Conservation (phyloP, 2,329 filamentous ascomycete species). For the Trichophyton simii region DNA sequence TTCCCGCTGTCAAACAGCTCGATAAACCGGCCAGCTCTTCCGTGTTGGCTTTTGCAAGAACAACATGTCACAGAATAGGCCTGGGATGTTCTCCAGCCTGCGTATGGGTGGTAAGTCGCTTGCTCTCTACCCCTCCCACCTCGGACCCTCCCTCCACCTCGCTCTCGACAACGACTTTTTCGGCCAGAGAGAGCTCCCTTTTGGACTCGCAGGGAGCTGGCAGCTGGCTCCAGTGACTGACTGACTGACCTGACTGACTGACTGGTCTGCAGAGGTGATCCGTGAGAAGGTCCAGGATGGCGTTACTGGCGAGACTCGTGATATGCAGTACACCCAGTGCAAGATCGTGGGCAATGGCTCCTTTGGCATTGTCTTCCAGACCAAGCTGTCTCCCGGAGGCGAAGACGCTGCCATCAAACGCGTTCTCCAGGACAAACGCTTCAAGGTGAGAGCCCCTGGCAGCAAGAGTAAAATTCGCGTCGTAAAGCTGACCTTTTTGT, state of each 20-base stretch:
- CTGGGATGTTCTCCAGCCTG: constrained; percentile 74
- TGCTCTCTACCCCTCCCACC: background rate
- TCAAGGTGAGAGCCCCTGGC: constrained; percentile 57
- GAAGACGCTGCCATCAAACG: constrained; percentile 99
- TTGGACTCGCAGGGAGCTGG: no score
- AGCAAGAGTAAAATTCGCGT: background rate
- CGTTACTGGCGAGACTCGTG: constrained; percentile 87
- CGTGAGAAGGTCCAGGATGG: constrained; percentile 99
- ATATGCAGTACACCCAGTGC: constrained; percentile 97
- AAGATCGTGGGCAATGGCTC: constrained; percentile 99
- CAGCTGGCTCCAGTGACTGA: no score
- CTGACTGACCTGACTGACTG: constrained; percentile 10
- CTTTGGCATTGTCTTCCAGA: constrained; percentile 98
- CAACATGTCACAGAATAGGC: constrained; percentile 79
- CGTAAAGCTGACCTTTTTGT: constrained; percentile 12
- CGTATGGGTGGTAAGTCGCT: constrained; percentile 89
- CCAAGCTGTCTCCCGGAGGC: constrained; percentile 91
- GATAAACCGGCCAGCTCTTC: background rate
- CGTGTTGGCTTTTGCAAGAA: background rate
- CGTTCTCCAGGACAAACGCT: constrained; percentile 96
- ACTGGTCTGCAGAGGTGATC: constrained; percentile 61
- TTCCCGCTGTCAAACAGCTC: background rate
- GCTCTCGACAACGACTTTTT: no score
- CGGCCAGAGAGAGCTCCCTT: background rate
- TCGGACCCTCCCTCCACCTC: background rate